Percentiles rank a stretch among this genome's conserved stretches.
Conservation (phyloP, 2,329 filamentous ascomycete species). For the Claviceps africana region DNA sequence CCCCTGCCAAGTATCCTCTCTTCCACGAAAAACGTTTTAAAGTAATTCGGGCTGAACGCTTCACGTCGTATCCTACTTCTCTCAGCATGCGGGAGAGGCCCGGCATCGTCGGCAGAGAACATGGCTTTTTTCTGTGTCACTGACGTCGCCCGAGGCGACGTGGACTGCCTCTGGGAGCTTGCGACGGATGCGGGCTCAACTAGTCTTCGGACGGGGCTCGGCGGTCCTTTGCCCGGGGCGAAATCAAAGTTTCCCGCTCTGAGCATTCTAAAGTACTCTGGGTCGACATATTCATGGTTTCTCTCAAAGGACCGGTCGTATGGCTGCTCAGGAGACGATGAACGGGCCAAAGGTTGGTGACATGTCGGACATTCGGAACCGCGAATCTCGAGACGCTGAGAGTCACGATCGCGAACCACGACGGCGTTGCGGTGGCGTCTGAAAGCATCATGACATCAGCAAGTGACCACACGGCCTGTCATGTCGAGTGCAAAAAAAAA, state of each 20-base stretch:
- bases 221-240: slow-evolving; percentile 29
- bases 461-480: not conserved
- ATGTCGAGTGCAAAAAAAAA: no score
- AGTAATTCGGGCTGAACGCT: slow-evolving; percentile 87
- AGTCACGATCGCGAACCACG: slow-evolving; percentile 77
- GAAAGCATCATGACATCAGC: slow-evolving; percentile 1
- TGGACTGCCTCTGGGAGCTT: slow-evolving; percentile 6
- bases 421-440: slow-evolving; percentile 89
- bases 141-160: slow-evolving; percentile 9
- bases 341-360: slow-evolving; percentile 50
- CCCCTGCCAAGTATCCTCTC: slow-evolving; percentile 76
- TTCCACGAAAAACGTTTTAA: slow-evolving; percentile 83
- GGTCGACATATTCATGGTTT: slow-evolving; percentile 60
- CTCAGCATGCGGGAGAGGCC: slow-evolving; percentile 30
- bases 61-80: slow-evolving; percentile 65
- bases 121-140: slow-evolving; percentile 22
- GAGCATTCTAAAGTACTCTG: slow-evolving; percentile 92
- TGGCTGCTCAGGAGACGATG: slow-evolving; percentile 31
- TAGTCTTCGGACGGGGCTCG: slow-evolving; percentile 40
- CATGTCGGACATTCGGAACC: slow-evolving; percentile 81
- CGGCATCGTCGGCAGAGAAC: slow-evolving; percentile 39
- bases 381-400: slow-evolving; percentile 72
- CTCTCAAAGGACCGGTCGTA: slow-evolving; percentile 30
- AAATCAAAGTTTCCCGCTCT: slow-evolving; percentile 38
- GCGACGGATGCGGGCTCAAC: slow-evolving; percentile 29